Conservation (phyloP, 2,329 filamentous ascomycete species). For the Penicillium brevicompactum region DNA sequence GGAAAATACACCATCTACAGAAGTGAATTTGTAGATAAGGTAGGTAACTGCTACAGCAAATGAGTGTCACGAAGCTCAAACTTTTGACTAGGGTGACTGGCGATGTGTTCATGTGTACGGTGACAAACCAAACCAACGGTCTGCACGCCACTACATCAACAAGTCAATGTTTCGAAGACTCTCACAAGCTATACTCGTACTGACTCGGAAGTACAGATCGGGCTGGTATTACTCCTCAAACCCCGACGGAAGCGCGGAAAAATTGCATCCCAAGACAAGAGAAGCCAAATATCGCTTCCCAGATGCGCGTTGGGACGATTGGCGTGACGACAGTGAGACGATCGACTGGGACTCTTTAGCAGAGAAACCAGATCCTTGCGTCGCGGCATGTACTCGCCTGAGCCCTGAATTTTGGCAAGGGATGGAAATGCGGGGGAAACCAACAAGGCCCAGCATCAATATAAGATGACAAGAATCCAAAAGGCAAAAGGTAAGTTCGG, state of each 20-base stretch:
- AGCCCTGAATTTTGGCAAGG: too few relatives aligned
- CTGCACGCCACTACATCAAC: background rate
- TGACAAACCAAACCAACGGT: background rate
- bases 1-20: too few relatives aligned
- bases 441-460: too few relatives aligned
- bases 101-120: background rate
- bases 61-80: background rate
- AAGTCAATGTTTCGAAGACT: background rate
- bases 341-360: background rate
- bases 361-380: constrained; percentile 1
- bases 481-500: too few relatives aligned
- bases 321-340: background rate
- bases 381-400: background rate
- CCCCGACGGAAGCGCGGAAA: background rate
- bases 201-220: background rate
- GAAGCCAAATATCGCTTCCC: background rate
- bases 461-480: too few relatives aligned
- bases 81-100: background rate
- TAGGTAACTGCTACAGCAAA: too few relatives aligned
- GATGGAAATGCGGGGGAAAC: too few relatives aligned
- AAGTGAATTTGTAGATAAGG: too few relatives aligned
- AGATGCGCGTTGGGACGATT: background rate
- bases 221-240: background rate
- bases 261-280: background rate
- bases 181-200: background rate